Conservation (phyloP, 2,329 filamentous ascomycete genomes). For the Fusarium chuoi region DNA sequence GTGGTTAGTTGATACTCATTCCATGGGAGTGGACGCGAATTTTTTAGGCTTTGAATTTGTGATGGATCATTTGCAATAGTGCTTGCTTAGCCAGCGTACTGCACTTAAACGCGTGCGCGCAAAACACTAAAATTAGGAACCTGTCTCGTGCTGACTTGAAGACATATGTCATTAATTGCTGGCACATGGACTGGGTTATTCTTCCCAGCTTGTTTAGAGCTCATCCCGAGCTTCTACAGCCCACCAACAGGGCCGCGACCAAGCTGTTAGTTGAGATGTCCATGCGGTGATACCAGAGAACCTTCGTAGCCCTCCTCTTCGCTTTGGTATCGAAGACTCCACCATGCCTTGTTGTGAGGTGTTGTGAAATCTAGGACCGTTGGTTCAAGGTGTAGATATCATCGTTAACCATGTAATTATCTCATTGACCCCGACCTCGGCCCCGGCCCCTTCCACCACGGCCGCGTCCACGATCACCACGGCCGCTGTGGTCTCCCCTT, state of each 20-base stretch:
- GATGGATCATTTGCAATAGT: background rate
- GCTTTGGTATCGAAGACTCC: background rate
- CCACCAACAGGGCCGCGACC: slow-evolving; percentile 13
- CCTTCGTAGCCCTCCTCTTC: slow-evolving; percentile 6
- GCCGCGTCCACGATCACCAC: slow-evolving; percentile 57
- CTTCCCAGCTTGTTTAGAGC: background rate
- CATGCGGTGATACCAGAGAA: slow-evolving; percentile 7
- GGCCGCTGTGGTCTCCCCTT: slow-evolving; percentile 67
- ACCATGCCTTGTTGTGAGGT: background rate
- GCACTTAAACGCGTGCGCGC: background rate
- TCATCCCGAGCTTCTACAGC: slow-evolving; percentile 1
- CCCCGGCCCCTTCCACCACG: slow-evolving; percentile 53
- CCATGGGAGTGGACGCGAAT: background rate
- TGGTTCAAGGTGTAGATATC: slow-evolving; percentile 4
- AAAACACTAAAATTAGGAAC: background rate
- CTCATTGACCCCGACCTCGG: slow-evolving; percentile 49
- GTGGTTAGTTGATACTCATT: background rate
- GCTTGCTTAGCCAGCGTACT: background rate
- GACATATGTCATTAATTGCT: background rate
- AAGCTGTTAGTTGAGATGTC: slow-evolving; percentile 4
- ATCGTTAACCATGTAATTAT: background rate
- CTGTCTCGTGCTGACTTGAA: background rate
- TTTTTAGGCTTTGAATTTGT: background rate
- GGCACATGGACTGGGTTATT: background rate
- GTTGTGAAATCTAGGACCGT: background rate